A percentile compares a stretch with the other conserved stretches of the same genome.
These are phyloP conservation scores for Agastache rugosa DNA, from an alignment of 257 asterid species.

Conservation along the genomic window DNA sequence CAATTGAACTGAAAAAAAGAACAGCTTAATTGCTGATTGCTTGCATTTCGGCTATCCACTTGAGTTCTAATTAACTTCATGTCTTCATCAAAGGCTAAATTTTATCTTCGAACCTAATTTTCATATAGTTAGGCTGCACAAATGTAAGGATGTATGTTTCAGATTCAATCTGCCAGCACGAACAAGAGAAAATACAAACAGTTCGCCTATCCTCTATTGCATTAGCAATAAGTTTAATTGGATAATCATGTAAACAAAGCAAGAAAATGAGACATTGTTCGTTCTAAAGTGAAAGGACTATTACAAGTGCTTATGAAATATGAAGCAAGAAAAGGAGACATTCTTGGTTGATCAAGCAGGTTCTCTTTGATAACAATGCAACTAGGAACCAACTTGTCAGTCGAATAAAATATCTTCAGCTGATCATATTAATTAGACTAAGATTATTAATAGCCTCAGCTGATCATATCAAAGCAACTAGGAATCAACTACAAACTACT, in stretches of 20 bases:
- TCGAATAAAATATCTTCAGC: not conserved
- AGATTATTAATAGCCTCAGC: not conserved
- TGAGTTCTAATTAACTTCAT: not conserved
- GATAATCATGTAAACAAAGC: not conserved
- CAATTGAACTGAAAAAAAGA: not conserved
- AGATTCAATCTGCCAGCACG: not conserved
- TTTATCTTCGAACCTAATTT: not conserved
- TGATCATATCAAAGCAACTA: no score
- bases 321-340: no score
- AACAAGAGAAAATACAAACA: not conserved
- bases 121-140: not conserved
- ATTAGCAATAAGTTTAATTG: not conserved
- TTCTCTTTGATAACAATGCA: not conserved
- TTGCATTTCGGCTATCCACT: not conserved
- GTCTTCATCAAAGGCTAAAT: not conserved
- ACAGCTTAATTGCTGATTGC: not conserved
- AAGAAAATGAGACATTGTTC: not conserved
- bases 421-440: not conserved
- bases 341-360: not conserved
- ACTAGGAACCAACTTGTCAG: not conserved
- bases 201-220: not conserved
- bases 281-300: no score
- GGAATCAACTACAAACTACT: not conserved
- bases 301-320: not conserved
- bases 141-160: not conserved